Evolutionary conservation across 441 rosid genomes (phyloP).

Genomic region (Erysimum pusillum): DNA sequence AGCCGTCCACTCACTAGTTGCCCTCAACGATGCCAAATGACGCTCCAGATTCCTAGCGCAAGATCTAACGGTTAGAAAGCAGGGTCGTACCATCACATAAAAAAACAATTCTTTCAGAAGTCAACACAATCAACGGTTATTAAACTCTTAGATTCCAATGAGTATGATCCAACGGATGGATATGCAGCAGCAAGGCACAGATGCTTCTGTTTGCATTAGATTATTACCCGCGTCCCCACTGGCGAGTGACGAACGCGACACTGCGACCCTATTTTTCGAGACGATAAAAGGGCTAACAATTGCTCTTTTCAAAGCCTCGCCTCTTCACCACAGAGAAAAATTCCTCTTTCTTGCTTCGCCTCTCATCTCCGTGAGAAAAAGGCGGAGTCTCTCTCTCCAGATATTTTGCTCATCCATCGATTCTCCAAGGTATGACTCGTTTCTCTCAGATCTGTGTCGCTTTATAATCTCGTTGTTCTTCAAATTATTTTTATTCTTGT

Average conservation of each 20-base stretch:
- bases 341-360: conserved; percentile 30
- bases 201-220: background rate
- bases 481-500: background rate
- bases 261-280: conserved; percentile 37
- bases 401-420: conserved; percentile 24
- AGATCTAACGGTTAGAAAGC: conserved; percentile 36
- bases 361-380: conserved; percentile 48
- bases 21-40: conserved; percentile 19
- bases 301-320: conserved; percentile 44
- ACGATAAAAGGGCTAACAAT: conserved; percentile 39
- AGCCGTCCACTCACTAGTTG: conserved; percentile 22
- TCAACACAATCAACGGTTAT: background rate
- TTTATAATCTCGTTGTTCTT: conserved; percentile 1
- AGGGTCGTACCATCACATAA: background rate
- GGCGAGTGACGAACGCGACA: conserved; percentile 24
- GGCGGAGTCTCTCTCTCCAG: conserved; percentile 50
- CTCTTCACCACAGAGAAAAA: conserved; percentile 37
- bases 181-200: background rate
- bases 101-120: background rate
- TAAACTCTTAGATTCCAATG: background rate
- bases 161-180: conserved; percentile 32
- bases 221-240: conserved; percentile 11
- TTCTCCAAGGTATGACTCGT: conserved; percentile 15
- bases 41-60: conserved; percentile 14
- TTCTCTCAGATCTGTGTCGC: conserved; percentile 38